Evolutionary conservation across 352 stramenopile genomes (phyloP), one percentile per base, ranked within the genome.

Genomic region (Phytophthora cryptogea): DNA sequence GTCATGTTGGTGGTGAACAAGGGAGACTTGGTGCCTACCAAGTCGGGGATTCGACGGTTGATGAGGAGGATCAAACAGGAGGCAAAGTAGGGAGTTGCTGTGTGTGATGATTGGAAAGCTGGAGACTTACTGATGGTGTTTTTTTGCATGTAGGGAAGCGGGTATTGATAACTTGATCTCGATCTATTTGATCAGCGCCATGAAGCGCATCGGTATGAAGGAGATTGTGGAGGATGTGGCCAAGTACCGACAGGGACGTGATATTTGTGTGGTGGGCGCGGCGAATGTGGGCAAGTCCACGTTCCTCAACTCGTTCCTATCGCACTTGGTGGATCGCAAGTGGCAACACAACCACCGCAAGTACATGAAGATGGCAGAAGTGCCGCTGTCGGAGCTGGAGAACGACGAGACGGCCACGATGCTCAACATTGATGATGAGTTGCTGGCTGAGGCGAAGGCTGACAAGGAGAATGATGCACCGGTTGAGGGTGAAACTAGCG

Each of bases 281-380:
- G 92, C 90, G 14, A 98, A 98, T 63, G 92, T 96, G 7, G 92
- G 92, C 59, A 98, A 98, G 68, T 94, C 79, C 49, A 96, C 89
- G 42, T 97, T 98, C 59, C 72, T 98, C 23, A 98, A 98, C 72
- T 86, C 88, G 41, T 83, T 97, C 49, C 77, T 98, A 63, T 80
- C 88, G 46, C 83, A 81, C 39, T 49, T 94, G n/a, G 69, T 85
- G 31, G 79, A 90, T 33, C 80, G 81, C 61, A 92, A 92, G 69
- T 92, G 83, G 83, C 77, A 90, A 57, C 83, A 92, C 63, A 92
- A 92, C 69, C 83, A 92, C 54, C 80, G 83, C 72, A 90, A 90
- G 68, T 92, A 90, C 74, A 90, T 90, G 77, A 90, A 90, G 53
- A 76, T 88, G 44, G 44, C 66, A 0, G 73, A 89, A 30, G 67